These are phyloP conservation scores for Penicillium expansum DNA, from an alignment of 2,329 filamentous ascomycete species.

Conservation along the genomic window DNA sequence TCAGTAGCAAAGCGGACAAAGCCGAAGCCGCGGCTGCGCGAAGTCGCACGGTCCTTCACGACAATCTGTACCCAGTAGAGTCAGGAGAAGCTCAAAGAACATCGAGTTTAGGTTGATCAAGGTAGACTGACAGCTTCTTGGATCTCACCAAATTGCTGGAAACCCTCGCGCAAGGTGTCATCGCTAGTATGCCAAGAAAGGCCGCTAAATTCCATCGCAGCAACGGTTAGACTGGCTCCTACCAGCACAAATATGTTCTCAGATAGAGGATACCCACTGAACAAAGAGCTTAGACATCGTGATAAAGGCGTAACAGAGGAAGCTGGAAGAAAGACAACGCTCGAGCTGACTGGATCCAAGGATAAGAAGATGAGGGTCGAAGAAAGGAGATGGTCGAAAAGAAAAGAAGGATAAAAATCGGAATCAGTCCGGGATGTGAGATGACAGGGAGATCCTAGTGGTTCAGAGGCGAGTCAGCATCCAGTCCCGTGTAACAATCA, in stretches of 20 bases:
- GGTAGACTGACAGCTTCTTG: constrained; percentile 83
- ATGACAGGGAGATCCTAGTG: constrained; percentile 23
- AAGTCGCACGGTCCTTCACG: constrained; percentile 95
- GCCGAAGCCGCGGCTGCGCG: constrained; percentile 93
- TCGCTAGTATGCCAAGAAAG: constrained; percentile 99
- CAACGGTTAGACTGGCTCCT: neutral
- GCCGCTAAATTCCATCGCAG: constrained; percentile 58
- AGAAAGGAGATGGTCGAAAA: neutral
- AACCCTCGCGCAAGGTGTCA: constrained; percentile 78
- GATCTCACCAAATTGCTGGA: constrained; percentile 84
- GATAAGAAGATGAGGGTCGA: neutral
- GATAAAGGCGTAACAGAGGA: neutral
- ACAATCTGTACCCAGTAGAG: constrained; percentile 65
- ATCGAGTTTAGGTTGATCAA: neutral
- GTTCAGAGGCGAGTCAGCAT: constrained; percentile 27
- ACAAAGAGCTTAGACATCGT: constrained; percentile 92
- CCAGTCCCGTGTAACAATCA: constrained; percentile 27
- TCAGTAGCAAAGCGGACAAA: constrained; percentile 78
- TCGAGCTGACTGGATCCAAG: constrained; percentile 2
- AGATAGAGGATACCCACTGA: constrained; percentile 61
- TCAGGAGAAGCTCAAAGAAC: constrained; percentile 9
- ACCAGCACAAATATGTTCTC: neutral
- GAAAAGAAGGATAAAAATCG: constrained; percentile 6
- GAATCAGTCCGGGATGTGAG: constrained; percentile 6
- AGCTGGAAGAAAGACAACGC: neutral